Evolutionary conservation across 345 rosid species (phyloP).

Genomic region (Cochlearia excelsa): DNA sequence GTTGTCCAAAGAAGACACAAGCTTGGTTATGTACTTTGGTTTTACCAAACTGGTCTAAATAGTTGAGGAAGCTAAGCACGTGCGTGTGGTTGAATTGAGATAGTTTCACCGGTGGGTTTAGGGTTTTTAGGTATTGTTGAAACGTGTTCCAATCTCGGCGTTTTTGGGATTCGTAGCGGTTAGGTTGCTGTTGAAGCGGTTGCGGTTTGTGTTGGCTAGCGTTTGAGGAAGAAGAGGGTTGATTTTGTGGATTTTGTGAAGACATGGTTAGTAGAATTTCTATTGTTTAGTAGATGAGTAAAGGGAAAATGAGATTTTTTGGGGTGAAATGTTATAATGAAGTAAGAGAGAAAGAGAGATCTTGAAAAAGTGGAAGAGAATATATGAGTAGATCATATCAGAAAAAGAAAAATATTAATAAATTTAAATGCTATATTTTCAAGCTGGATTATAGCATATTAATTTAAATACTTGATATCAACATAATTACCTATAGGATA

Average conservation of each 20-base stretch:
- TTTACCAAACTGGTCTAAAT: conserved; percentile 81
- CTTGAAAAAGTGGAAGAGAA: conserved; percentile 6
- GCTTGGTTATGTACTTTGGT: conserved; percentile 73
- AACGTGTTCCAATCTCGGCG: conserved; percentile 42
- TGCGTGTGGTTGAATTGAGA: conserved; percentile 62
- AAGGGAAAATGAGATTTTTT: conserved; percentile 6
- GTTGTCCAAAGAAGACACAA: conserved; percentile 78
- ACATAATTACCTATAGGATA: too few species aligned
- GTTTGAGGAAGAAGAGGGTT: conserved; percentile 25
- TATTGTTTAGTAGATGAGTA: background rate
- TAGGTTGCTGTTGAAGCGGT: conserved; percentile 37
- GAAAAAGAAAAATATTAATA: background rate
- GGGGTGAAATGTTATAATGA: conserved; percentile 5
- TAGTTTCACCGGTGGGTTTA: conserved; percentile 56
- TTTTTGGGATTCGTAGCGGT: conserved; percentile 77
- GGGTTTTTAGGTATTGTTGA: conserved; percentile 73
- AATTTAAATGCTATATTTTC: too few species aligned
- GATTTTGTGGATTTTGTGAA: conserved; percentile 38
- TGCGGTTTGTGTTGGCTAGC: conserved; percentile 26
- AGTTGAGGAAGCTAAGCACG: conserved; percentile 66
- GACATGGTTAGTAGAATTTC: conserved; percentile 21
- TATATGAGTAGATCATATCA: conserved; percentile 17
- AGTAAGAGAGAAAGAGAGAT: conserved; percentile 13
- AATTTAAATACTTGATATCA: too few species aligned
- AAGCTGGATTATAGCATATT: too few species aligned